Evolutionary conservation across 257 asterid species (phyloP), one percentile per base, ranked within the genome.

Genomic region (Salvia rosmarinus): DNA sequence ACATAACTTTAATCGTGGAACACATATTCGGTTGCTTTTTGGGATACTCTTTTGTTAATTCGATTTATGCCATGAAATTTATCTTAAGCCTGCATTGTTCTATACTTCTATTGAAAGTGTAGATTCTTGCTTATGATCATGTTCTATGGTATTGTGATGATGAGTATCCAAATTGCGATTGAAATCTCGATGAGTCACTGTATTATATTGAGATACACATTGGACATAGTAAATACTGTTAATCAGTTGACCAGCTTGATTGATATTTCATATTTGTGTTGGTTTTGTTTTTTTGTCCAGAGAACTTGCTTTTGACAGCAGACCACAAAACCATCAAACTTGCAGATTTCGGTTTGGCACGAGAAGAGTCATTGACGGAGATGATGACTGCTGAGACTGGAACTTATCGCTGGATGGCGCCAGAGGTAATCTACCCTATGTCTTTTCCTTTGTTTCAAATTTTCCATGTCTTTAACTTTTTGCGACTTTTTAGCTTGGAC

Each of bases 351-450:
- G 99, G 99, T 57, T 81, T 94, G 88, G 99, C 99, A 68, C 86
- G 99, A 83, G 99, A 94, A 82, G 99, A 94, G 81, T 80, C 99
- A 5, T 76, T 94, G 89, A 94, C 99, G 14, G 98, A 94, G 87
- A 94, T 94, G 99, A 95, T 95, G 99, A 95, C 99, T 34, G 99
- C 99, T 43, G 99, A 95, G 85, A 95, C 99, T 0, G 98, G 99
- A 83, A 95, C 99, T 13, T 95, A 95, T 73, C 98, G 98, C 60
- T 95, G 99, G 99, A 91, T 95, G 99, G 99, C 99, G 37, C 99
- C 99, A 17, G 99, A 95, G 97, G 82, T 78, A 73, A n/a, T 73
- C 85, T 87, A 89, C 59, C 86, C 89, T 14, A 59, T 59, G 28
- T 46, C 86, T 75, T 70, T 43, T 9, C n/a, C 51, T 34, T 5